Base-by-base conservation (phyloP, 345 rosid species). In the Rhodomyrtus tomentosa region DNA sequence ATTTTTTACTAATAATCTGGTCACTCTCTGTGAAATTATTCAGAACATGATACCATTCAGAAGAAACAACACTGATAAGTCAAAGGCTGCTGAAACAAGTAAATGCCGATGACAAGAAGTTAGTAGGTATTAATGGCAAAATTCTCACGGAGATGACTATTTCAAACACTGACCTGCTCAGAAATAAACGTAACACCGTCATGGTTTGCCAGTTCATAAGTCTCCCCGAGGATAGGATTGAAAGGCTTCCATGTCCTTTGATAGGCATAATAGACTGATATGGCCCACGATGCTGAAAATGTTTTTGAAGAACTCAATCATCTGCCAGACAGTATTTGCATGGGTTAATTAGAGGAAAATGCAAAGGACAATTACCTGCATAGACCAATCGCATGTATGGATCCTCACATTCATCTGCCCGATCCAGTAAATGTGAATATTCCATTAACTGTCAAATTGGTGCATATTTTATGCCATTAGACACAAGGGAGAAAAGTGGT, bases 211-310 rank as follows among this genome's bases (percentile, higher is more conserved):
- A 96, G 58, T 88, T 96, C 98, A 87, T 92, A 94, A 49, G 98
- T 95, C 89, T 96, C 99, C 7, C 99, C 98, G 84, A 96, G 99
- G 91, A 96, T 96, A 81, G 98, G 99, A 90, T 95, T 96, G 87
- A 96, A 96, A 32, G 97, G 98, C 89, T 96, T 95, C 99, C 99
- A 95, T 6, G 98, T 92, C 80, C 99, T 88, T 88, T 93, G 98
- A 88, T 82, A 91, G 58, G 95, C 97, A 89, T 85, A 92, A 87
- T 96, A 96, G 73, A 96, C 95, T 87, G 99, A 94, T 89, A 96
- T 87, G 87, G 94, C 94, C 95, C 96, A 95, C 79, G 98, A 93
- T 81, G 96, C 98, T 96, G 92, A 91, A 85, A 85, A 32, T 80
- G 79, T 38, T 42, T 82, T 36, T 76, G 76, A 50, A 72, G 55